Base-by-base conservation (phyloP, 2,329 filamentous ascomycete species). In the Pezicula neosporulosa region DNA sequence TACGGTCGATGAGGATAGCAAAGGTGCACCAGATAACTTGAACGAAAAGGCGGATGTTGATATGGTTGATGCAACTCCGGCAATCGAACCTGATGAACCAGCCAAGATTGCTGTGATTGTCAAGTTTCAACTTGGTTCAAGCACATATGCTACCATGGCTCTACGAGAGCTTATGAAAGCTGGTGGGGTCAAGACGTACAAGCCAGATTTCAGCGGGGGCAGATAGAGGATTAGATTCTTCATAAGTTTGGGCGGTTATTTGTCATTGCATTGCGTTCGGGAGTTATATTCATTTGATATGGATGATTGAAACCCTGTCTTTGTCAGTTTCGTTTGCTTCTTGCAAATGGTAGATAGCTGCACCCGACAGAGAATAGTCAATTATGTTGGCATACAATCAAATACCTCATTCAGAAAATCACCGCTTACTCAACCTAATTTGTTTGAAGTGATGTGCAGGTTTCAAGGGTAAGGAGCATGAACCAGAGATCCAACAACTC, bases 141-240 rank as follows among this genome's bases (percentile, higher is more conserved):
- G 88, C 64, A 87, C 90, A 63, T 95, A 95, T 71, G 90, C 90
- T 0, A 95, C 90, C 0, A 89, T 95, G 76, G 87, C 88, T 12
- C 67, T 95, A 57, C 74, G 90, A 48, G 90, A 95, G 70, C 70
- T 95, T 55, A 91, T 90, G 76, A 87, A 84, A 63, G 84, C 82
- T 57, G 64, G 84, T 2, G 85, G 82, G 12, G 74, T 84, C 5
- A 74, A 75, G 62, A 75, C 77, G 7, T 87, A 78, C 60, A 82
- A 83, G 67, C 80, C 85, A 6, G 83, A 86, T 47, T 87, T 80
- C 63, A 73, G 75, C 55, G 55, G 60, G 15, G 60, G 59, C 33
- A 42, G 58, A 44, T 59, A 49, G 45, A 45, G 37, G 39, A 6
- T 49, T 41, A 49, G 39, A 30, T 13, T 19, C 30, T 19, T 12